phyloP scores from a whole-genome alignment of 495 filamentous ascomycete species.

The Neurospora sp. region DNA sequence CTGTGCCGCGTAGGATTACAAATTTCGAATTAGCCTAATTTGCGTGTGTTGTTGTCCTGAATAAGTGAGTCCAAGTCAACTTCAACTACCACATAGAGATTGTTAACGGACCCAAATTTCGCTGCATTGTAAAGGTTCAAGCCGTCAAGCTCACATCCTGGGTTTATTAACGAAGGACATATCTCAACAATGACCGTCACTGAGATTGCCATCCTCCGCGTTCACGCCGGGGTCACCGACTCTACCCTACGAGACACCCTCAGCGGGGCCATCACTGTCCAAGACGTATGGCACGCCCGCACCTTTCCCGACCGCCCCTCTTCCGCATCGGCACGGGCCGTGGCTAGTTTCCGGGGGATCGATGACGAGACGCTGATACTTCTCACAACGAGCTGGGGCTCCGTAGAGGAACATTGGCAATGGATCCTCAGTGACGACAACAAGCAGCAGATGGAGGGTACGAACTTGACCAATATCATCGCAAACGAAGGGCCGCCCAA shows the following conservation, averaged over 20 bases:
- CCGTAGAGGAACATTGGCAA: constrained; percentile 33
- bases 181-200: constrained; percentile 37
- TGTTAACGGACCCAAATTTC: background rate
- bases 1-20: background rate
- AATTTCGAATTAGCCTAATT: background rate
- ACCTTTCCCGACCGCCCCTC: constrained; percentile 17
- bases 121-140: background rate
- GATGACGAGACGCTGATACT: constrained; percentile 39
- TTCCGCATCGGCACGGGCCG: constrained; percentile 12
- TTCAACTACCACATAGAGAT: background rate
- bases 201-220: constrained; percentile 40
- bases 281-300: constrained; percentile 27
- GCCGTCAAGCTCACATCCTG: background rate
- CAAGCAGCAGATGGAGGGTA: constrained; percentile 7
- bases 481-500: constrained; percentile 22
- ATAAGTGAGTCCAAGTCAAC: background rate
- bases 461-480: constrained; percentile 13
- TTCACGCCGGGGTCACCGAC: constrained; percentile 15
- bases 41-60: background rate
- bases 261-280: constrained; percentile 14
- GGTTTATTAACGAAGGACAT: background rate
- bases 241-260: constrained; percentile 18
- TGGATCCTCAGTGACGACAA: constrained; percentile 37
- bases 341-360: constrained; percentile 31
- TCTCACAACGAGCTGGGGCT: constrained; percentile 42